A percentile compares a stretch with the other conserved stretches of the same genome.
phyloP scores from a whole-genome alignment of 1,284 basidiomycete species.

The Trametes sp. region DNA sequence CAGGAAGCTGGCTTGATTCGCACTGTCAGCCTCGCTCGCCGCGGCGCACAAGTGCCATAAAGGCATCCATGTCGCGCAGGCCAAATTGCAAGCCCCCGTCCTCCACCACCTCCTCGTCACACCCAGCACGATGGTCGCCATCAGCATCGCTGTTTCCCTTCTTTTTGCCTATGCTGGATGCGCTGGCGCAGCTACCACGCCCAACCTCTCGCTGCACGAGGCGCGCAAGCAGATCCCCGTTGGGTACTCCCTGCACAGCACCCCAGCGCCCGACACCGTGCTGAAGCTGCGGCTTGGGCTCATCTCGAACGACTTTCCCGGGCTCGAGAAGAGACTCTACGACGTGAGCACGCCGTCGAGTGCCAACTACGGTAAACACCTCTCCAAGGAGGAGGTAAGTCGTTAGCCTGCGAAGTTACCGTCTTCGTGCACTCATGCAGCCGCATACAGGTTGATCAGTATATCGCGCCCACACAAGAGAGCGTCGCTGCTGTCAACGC shows the following conservation, averaged over 20 bases:
- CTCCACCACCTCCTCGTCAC: too few species aligned
- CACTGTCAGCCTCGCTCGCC: too few species aligned
- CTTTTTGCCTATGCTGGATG: neutral
- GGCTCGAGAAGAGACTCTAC: conserved; percentile 64
- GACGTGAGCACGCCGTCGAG: conserved; percentile 57
- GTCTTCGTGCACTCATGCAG: conserved; percentile 37
- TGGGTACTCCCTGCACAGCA: neutral
- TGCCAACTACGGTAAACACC: conserved; percentile 62
- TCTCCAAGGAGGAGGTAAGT: conserved; percentile 57
- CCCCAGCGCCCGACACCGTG: conserved; percentile 43
- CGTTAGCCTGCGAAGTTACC: neutral
- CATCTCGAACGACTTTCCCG: conserved; percentile 62
- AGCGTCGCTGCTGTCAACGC: conserved; percentile 43
- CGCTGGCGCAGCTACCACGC: neutral
- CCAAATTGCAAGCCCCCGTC: too few species aligned
- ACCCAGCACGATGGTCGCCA: neutral
- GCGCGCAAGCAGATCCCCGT: neutral
- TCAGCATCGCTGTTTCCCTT: neutral
- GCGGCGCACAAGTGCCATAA: too few species aligned
- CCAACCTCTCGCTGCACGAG: neutral
- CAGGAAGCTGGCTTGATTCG: too few species aligned
- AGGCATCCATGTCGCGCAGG: too few species aligned
- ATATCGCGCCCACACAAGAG: conserved; percentile 43
- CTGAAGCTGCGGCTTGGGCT: conserved; percentile 67
- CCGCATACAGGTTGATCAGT: conserved; percentile 34